A percentile compares a stretch with the other conserved stretches of the same genome.
Evolutionary conservation across 257 asterid genomes (phyloP).

Genomic region (Thymus mandschuricus): DNA sequence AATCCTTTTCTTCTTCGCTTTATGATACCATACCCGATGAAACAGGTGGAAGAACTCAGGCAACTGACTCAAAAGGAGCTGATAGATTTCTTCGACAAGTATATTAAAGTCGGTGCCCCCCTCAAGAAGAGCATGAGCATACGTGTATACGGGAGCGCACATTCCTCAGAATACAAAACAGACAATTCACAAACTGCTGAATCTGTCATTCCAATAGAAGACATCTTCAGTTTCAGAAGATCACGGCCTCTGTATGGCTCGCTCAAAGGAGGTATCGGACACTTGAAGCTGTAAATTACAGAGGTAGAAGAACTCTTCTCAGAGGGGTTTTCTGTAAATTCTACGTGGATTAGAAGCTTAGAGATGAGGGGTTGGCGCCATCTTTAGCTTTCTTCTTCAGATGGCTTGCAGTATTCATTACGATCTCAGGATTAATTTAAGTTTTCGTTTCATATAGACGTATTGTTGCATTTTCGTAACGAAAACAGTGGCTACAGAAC

Average conservation of each 20-base stretch:
- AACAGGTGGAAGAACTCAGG: slow-evolving; percentile 77
- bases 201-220: slow-evolving; percentile 53
- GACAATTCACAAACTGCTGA: slow-evolving; percentile 51
- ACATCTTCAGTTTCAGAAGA: slow-evolving; percentile 73
- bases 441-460: neutral
- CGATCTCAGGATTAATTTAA: neutral
- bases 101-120: slow-evolving; percentile 78
- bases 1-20: neutral
- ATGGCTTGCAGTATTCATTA: neutral
- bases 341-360: neutral
- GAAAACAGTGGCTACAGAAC: neutral
- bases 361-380: neutral
- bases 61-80: slow-evolving; percentile 68
- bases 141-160: slow-evolving; percentile 21
- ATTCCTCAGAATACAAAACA: slow-evolving; percentile 58
- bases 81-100: slow-evolving; percentile 72
- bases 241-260: slow-evolving; percentile 87
- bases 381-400: slow-evolving; percentile 8
- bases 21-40: slow-evolving; percentile 26
- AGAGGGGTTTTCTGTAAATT: neutral
- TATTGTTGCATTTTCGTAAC: neutral
- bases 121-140: slow-evolving; percentile 64
- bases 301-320: neutral
- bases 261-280: slow-evolving; percentile 68
- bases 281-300: slow-evolving; percentile 51